A percentile compares a stretch with the other conserved stretches of the same genome.
These are phyloP conservation scores for Phytophthora pistaciae DNA, from an alignment of 352 stramenopile species.

Conservation along the genomic window DNA sequence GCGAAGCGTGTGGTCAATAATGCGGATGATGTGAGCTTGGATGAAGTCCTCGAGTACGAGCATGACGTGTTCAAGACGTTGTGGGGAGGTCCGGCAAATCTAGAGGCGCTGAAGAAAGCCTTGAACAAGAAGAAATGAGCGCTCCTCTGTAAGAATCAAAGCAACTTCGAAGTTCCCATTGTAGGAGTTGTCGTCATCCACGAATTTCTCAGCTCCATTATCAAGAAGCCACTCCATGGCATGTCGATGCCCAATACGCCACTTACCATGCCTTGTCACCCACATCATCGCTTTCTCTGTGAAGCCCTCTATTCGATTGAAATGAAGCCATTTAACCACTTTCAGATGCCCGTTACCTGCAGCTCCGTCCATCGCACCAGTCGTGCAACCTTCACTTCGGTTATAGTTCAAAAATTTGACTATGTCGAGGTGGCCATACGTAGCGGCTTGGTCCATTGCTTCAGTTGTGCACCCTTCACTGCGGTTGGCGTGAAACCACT, in stretches of 20 bases:
- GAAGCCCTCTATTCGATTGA: neutral
- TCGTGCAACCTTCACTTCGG: no score
- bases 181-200: no score
- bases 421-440: no score
- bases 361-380: neutral
- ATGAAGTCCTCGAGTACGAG: constrained; percentile 65
- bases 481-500: no score
- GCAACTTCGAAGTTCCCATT: neutral
- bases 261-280: no score
- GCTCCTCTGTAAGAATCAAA: neutral
- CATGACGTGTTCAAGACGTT: constrained; percentile 68
- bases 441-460: neutral
- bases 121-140: constrained; percentile 50
- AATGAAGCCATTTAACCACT: neutral
- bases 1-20: constrained; percentile 73
- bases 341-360: neutral
- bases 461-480: neutral
- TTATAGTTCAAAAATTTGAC: no score
- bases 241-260: no score
- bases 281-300: no score
- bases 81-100: constrained; percentile 77
- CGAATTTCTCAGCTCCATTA: neutral
- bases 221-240: neutral
- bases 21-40: constrained; percentile 70
- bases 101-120: constrained; percentile 58